A percentile compares a stretch with the other conserved stretches of the same genome.
phyloP scores from a whole-genome alignment of 2,329 filamentous ascomycete genomes.

The Phialophora tarda region DNA sequence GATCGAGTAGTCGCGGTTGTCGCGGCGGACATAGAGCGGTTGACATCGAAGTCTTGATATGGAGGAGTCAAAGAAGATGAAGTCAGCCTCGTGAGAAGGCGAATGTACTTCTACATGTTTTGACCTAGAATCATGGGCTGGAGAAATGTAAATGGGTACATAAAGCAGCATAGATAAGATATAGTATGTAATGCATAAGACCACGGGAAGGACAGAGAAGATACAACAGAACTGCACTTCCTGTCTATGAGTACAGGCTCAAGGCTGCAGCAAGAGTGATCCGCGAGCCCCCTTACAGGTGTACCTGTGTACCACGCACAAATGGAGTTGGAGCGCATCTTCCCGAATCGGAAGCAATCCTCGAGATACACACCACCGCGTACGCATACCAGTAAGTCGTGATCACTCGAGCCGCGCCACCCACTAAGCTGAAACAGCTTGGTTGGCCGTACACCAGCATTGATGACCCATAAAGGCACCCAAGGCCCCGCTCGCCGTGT shows the following conservation, averaged over 20 bases:
- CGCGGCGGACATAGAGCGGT: conserved; percentile 2
- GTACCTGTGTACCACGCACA: no score
- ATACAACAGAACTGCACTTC: no score
- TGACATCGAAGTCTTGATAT: not conserved
- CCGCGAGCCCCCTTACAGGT: no score
- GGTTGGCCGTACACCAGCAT: not conserved
- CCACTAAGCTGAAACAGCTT: conserved; percentile 3
- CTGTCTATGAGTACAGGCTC: no score
- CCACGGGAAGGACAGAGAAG: not conserved
- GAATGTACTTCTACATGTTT: no score
- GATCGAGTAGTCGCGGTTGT: conserved; percentile 8
- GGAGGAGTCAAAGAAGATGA: not conserved
- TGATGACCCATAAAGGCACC: no score
- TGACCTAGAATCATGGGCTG: not conserved
- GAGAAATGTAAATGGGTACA: not conserved
- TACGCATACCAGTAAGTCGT: not conserved
- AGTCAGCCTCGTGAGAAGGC: no score
- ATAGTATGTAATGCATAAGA: not conserved
- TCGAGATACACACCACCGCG: not conserved
- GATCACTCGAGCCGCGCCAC: not conserved
- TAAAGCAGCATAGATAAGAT: not conserved
- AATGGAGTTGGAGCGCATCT: not conserved
- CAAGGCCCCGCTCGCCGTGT: no score
- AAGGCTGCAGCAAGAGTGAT: no score
- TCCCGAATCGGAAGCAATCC: conserved; percentile 8